A percentile compares a stretch with the other conserved stretches of the same genome.
Evolutionary conservation across 768 basidiomycete species (phyloP).

Genomic region (Paxillus involutus): DNA sequence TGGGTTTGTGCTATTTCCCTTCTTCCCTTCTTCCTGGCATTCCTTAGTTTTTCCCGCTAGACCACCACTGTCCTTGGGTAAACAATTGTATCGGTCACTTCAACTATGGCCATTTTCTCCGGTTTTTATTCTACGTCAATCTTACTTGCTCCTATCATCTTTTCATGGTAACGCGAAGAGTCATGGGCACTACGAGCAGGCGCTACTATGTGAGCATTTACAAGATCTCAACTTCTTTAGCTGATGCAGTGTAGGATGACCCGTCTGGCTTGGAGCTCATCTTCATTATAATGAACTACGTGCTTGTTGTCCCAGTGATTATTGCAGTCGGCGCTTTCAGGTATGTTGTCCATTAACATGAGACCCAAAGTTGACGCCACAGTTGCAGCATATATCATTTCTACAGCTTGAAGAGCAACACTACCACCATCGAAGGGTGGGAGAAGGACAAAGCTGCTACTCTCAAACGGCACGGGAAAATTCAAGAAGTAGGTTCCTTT

Average conservation of each 20-base stretch:
- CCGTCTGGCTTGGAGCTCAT: slow-evolving; percentile 70
- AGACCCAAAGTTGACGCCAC: slow-evolving; percentile 13
- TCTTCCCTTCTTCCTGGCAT: background rate
- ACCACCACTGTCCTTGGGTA: slow-evolving; percentile 92
- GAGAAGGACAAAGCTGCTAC: slow-evolving; percentile 95
- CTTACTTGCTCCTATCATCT: slow-evolving; percentile 87
- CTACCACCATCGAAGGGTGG: slow-evolving; percentile 96
- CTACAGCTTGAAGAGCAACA: slow-evolving; percentile 71
- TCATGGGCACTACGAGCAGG: slow-evolving; percentile 43
- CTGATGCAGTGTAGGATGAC: slow-evolving; percentile 52
- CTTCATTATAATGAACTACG: slow-evolving; percentile 87
- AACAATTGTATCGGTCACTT: slow-evolving; percentile 93
- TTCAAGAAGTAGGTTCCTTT: slow-evolving; percentile 58
- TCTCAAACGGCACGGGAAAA: slow-evolving; percentile 80
- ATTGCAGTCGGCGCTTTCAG: slow-evolving; percentile 90
- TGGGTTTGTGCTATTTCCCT: slow-evolving; percentile 55
- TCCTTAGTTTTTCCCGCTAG: slow-evolving; percentile 36
- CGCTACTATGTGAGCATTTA: slow-evolving; percentile 52
- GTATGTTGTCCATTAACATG: slow-evolving; percentile 33
- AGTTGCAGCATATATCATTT: slow-evolving; percentile 78
- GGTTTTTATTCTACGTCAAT: slow-evolving; percentile 92
- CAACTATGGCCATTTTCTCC: slow-evolving; percentile 87
- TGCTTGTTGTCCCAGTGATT: slow-evolving; percentile 80
- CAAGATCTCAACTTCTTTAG: background rate
- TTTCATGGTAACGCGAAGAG: slow-evolving; percentile 73